Percentiles rank a stretch among this genome's conserved stretches.
These are phyloP conservation scores for Scheffersomyces stambukii DNA, from an alignment of 1,139 yeast genomes.

Conservation along the genomic window DNA sequence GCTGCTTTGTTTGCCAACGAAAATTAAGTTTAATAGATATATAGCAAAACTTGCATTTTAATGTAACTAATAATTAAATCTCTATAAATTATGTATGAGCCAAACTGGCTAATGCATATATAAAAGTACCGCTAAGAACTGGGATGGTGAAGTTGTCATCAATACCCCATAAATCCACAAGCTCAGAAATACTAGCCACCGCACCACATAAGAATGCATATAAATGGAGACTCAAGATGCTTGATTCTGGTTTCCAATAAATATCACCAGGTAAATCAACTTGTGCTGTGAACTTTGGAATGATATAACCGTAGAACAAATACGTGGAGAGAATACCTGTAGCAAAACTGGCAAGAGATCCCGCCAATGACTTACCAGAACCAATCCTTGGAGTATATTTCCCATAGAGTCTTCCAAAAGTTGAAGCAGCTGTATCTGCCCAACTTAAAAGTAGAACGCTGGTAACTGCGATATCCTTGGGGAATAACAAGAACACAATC, in stretches of 20 bases:
- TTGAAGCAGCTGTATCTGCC: constrained; percentile 98
- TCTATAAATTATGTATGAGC: constrained; percentile 12
- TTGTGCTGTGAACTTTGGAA: constrained; percentile 52
- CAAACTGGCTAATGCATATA: constrained; percentile 41
- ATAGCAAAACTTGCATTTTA: constrained; percentile 1
- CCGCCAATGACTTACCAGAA: constrained; percentile 78
- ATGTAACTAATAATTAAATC: neutral
- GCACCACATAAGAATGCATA: constrained; percentile 68
- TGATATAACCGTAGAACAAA: constrained; percentile 64
- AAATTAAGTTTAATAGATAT: constrained; percentile 1
- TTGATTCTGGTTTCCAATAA: constrained; percentile 62
- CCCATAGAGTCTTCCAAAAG: constrained; percentile 83
- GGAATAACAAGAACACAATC: constrained; percentile 62
- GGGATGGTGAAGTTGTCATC: constrained; percentile 97
- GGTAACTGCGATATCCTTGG: constrained; percentile 78
- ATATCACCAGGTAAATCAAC: constrained; percentile 51
- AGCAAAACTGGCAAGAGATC: constrained; percentile 77
- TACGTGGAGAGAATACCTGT: constrained; percentile 68
- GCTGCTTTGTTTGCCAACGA: constrained; percentile 35
- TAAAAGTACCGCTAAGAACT: constrained; percentile 65
- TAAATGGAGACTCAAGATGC: constrained; percentile 47
- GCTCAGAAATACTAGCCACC: constrained; percentile 83
- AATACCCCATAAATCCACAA: constrained; percentile 63
- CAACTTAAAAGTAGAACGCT: constrained; percentile 81
- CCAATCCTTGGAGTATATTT: constrained; percentile 76